phyloP scores from a whole-genome alignment of 352 stramenopile species.

The Phytophthora lateralis region DNA sequence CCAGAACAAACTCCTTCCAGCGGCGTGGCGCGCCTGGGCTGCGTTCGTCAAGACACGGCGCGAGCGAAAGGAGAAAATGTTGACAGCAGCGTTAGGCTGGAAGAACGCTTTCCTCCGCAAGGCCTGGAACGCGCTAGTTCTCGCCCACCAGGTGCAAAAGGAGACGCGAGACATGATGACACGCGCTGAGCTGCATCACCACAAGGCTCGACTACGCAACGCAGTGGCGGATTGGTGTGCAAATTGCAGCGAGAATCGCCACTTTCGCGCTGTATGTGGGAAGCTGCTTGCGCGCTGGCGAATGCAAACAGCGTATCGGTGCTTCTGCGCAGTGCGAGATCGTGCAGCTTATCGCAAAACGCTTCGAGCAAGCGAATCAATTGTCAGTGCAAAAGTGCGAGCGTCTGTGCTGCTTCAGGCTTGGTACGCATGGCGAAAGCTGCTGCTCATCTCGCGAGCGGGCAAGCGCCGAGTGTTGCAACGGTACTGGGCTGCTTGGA shows the following conservation, averaged over 20 bases:
- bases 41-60: conserved; percentile 5
- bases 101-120: conserved; percentile 27
- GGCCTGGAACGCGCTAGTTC: conserved; percentile 33
- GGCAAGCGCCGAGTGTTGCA: conserved; percentile 25
- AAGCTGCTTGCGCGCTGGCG: conserved; percentile 43
- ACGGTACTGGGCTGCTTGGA: conserved; percentile 33
- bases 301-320: conserved; percentile 43
- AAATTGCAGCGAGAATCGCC: conserved; percentile 9
- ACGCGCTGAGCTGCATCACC: conserved; percentile 23
- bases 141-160: conserved; percentile 12
- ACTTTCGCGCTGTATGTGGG: conserved; percentile 27
- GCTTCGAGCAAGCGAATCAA: conserved; percentile 3
- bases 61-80: conserved; percentile 1
- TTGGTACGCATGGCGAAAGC: conserved; percentile 49
- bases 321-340: conserved; percentile 32
- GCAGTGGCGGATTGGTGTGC: conserved; percentile 24
- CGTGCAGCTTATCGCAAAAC: conserved; percentile 12
- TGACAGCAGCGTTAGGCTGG: conserved; percentile 17
- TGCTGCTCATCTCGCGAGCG: conserved; percentile 34
- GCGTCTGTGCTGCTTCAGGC: conserved; percentile 12
- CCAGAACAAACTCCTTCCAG: conserved; percentile 35
- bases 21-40: conserved; percentile 33
- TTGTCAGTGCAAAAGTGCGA: conserved; percentile 13
- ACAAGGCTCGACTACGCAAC: background rate
- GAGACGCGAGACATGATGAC: background rate